Percentiles rank a stretch among this genome's conserved stretches.
Conservation (phyloP, 2,329 filamentous ascomycete species). For the Penicillium sp. region DNA sequence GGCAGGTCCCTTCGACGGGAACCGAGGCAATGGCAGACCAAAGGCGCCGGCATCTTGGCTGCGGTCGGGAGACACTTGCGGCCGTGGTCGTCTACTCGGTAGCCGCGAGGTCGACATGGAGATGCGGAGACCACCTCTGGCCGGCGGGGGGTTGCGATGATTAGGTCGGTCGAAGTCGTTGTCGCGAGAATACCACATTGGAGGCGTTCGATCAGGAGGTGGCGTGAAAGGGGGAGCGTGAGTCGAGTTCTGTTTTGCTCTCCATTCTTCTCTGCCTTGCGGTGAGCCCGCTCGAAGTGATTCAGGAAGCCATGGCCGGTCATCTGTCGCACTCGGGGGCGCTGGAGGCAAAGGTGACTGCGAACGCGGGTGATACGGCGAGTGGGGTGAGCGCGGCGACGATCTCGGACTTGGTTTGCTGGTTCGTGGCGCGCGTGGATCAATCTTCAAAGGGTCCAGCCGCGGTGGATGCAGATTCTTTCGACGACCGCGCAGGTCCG, state of each 20-base stretch:
- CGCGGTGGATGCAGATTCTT: constrained; percentile 32
- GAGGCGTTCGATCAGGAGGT: constrained; percentile 18
- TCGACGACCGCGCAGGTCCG: constrained; percentile 33
- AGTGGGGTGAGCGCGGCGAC: constrained; percentile 22
- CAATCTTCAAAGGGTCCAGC: constrained; percentile 32
- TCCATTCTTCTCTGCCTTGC: constrained; percentile 21
- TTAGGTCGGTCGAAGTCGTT: constrained; percentile 27
- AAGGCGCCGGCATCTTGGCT: constrained; percentile 25
- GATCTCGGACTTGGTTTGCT: constrained; percentile 18
- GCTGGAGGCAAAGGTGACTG: constrained; percentile 24
- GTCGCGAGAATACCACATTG: constrained; percentile 22
- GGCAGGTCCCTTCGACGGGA: constrained; percentile 32
- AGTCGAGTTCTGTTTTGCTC: constrained; percentile 19
- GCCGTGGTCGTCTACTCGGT: constrained; percentile 30
- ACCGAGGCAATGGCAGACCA: constrained; percentile 33
- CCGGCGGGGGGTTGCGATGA: constrained; percentile 29
- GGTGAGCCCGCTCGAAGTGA: constrained; percentile 20
- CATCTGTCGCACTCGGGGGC: constrained; percentile 7
- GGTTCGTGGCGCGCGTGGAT: constrained; percentile 28
- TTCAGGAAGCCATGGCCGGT: constrained; percentile 20
- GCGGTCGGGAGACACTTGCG: constrained; percentile 28
- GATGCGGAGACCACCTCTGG: constrained; percentile 34
- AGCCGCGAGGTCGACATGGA: constrained; percentile 41
- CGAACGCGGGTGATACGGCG: constrained; percentile 21
- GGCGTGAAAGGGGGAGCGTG: constrained; percentile 26